Base-by-base conservation (phyloP, 75 land plant species). In the Chamaecyparis obtusa region DNA sequence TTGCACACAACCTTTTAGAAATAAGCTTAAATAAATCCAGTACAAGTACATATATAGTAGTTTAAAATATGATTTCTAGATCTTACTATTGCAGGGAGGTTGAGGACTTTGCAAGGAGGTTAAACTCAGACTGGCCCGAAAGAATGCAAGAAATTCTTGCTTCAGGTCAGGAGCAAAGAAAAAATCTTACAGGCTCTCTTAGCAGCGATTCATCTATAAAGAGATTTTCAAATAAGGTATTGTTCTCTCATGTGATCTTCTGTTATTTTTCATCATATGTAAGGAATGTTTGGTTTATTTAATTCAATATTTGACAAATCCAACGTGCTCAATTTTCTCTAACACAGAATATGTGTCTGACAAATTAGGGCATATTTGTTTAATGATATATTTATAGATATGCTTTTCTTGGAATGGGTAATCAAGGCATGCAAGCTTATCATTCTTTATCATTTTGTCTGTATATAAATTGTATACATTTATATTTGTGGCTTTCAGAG, bases 51-150 rank as follows among this genome's bases (percentile, higher is more conserved):
- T 11, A 81, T 46, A 41, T 46, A 11, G 48, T 14, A 81, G 5
- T 44, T 24, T 39, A 78, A 46, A 44, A 57, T 48, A 43, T 80
- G 46, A 51, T 88, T 17, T 14, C 19, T 39, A 5, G 39, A 67
- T 86, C 19, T 89, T 87, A 39, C 32, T 39, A 30, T 8, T 89
- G 85, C 89, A 95, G 97, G 91, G 99, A 97, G 89, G 99, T 97
- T 49, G 99, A 92, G 83, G 97, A 95, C 86, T 97, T 97, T 92
- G 97, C 96, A 2, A 90, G 96, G 86, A 91, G 97, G 83, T 89
- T 97, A 84, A 97, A 95, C 84, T 94, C 94, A 49, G 95, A 91
- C 75, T 97, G 99, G 99, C 93, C 96, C 1, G 93, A 97, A 76
- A 94, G 97, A 86, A 91, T 93, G 91, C 97, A 93, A 86, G 94